phyloP scores from a whole-genome alignment of 345 rosid genomes.

The Mangifera indica region DNA sequence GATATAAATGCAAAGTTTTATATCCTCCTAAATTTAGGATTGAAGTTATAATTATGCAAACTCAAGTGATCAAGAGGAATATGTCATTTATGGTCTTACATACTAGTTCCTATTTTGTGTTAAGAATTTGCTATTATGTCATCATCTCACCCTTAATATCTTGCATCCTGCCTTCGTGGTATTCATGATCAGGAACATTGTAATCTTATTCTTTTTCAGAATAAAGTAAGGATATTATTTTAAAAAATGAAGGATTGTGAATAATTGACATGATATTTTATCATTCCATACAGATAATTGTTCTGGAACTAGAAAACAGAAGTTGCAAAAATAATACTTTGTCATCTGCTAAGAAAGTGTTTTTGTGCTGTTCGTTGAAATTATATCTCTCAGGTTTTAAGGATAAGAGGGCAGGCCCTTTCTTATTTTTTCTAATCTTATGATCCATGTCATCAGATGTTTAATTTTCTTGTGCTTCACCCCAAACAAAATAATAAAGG shows the following conservation, averaged over 20 bases:
- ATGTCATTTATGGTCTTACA: background rate
- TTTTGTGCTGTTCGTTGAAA: background rate
- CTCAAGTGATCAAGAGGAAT: background rate
- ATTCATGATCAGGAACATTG: background rate
- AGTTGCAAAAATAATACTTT: too few relatives aligned
- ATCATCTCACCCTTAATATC: too few relatives aligned
- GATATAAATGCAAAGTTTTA: background rate
- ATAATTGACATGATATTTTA: background rate
- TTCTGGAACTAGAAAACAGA: background rate
- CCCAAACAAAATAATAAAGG: background rate
- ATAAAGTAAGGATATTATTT: background rate
- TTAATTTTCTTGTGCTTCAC: background rate
- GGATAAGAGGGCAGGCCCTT: background rate
- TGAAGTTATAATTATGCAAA: background rate
- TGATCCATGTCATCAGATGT: background rate
- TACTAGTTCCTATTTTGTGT: background rate
- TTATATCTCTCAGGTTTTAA: background rate
- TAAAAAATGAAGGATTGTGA: background rate
- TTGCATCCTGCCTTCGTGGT: background rate
- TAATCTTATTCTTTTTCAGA: background rate
- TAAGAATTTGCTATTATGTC: background rate
- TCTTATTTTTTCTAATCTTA: background rate
- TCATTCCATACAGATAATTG: background rate
- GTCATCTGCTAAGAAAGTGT: background rate
- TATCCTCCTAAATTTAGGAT: background rate